Evolutionary conservation across 257 asterid genomes (phyloP).

Genomic region (Dorcoceras hygrometricum): DNA sequence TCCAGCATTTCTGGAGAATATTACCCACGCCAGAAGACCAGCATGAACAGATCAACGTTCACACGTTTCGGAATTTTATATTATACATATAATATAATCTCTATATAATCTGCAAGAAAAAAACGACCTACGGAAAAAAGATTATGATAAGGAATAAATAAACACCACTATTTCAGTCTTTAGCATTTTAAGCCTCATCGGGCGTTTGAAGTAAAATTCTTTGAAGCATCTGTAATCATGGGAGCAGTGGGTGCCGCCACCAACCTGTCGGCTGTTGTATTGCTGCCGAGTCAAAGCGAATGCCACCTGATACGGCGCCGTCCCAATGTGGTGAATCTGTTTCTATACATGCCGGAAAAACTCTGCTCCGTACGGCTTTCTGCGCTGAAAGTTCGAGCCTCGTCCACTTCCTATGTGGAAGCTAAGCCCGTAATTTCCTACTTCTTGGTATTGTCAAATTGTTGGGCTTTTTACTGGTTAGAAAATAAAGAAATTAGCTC

Average conservation of each 20-base stretch:
- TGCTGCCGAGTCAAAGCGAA: conserved; percentile 34
- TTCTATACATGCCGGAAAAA: conserved; percentile 27
- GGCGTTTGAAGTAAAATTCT: conserved; percentile 1
- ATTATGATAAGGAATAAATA: not conserved
- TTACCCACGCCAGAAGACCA: not conserved
- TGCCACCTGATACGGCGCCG: conserved; percentile 30
- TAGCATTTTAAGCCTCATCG: not conserved
- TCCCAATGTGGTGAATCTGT: conserved; percentile 18
- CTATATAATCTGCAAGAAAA: not conserved
- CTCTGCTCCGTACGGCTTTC: conserved; percentile 28
- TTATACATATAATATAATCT: too few relatives aligned
- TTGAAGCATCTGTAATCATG: conserved; percentile 20
- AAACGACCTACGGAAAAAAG: too few relatives aligned
- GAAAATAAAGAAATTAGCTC: too few relatives aligned
- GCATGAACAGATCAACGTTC: not conserved
- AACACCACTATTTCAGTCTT: not conserved
- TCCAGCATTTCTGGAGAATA: not conserved
- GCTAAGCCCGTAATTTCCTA: conserved; percentile 37
- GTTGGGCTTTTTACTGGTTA: not conserved
- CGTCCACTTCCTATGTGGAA: conserved; percentile 41
- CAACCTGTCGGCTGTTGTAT: conserved; percentile 24
- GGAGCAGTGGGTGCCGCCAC: conserved; percentile 26
- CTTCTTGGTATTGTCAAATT: not conserved
- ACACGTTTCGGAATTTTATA: not conserved
- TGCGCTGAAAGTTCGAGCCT: conserved; percentile 32